Base-by-base conservation (phyloP, 2,329 filamentous ascomycete species). In the Fusarium redolens region DNA sequence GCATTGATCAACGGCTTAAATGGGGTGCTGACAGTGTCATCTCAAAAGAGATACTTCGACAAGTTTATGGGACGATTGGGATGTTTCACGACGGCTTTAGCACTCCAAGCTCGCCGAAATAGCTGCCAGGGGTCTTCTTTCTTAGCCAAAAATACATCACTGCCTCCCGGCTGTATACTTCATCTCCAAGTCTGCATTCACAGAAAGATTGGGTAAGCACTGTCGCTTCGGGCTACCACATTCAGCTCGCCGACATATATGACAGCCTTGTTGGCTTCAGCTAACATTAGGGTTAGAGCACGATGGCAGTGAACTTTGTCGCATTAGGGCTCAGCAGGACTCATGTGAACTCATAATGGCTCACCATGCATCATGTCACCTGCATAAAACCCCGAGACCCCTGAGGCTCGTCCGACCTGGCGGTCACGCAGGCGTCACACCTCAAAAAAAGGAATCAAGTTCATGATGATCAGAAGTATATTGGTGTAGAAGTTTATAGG, bases 11-110 rank as follows among this genome's bases (percentile, higher is more conserved):
- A 59, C 74, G 81, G 33, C 58, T 82, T 8, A 69, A 79, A 66
- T 81, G 78, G 79, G 79, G 78, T 17, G 76, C 67, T 14, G 80
- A 82, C 55, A 65, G 61, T 15, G 60, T 73, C 14, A 58, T 72
- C 14, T 67, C 56, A 22, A 77, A 73, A 54, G 68, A 70, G 12
- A 64, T 82, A 25, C 64, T 83, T 28, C 72, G 74, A 41, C 52
- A 76, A 38, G 65, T 77, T 33, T 62, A 72, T 47, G 73, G 58
- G 13, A 65, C 65, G 7, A 65, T 79, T 30, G 64, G 68, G n/a
- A 65, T 69, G 47, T 77, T 66, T 33, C 62, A 73, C 25, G 67
- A 69, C 47, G 63, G 73, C 37, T 59, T 65, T 37, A 62, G 31
- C 30, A 37, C 38, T 28, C 45, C 55, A 45, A 22, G 30, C 28